Evolutionary conservation across 2,329 filamentous ascomycete species (phyloP).

Genomic region (Stachybotrys echinatus): DNA sequence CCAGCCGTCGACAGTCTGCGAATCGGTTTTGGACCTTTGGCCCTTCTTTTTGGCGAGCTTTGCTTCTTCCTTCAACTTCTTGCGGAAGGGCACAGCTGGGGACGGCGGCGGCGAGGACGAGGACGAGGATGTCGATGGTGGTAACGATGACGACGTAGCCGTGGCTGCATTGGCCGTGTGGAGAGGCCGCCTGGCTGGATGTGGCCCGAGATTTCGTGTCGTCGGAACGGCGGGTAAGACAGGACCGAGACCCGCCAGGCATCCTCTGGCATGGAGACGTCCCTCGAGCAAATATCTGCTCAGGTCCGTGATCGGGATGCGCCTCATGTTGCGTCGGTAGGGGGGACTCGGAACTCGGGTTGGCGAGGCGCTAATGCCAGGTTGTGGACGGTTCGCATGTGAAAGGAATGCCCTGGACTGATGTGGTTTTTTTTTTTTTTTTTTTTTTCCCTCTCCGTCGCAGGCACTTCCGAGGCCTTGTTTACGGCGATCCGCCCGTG

Average conservation of each 20-base stretch:
- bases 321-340: conserved; percentile 32
- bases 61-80: conserved; percentile 65
- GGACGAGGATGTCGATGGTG: too few species aligned
- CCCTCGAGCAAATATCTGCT: conserved; percentile 45
- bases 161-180: conserved; percentile 23
- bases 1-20: conserved; percentile 64
- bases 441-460: too few species aligned
- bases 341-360: neutral
- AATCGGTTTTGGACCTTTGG: conserved; percentile 38
- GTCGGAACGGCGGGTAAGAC: conserved; percentile 6
- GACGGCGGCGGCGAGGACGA: too few species aligned
- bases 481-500: neutral
- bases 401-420: too few species aligned
- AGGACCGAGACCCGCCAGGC: conserved; percentile 21
- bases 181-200: conserved; percentile 19
- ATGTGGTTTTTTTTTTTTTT: too few species aligned
- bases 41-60: conserved; percentile 65
- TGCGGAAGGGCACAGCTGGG: conserved; percentile 52
- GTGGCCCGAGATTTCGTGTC: neutral
- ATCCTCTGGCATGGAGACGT: conserved; percentile 35
- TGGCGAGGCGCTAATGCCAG: neutral
- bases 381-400: neutral
- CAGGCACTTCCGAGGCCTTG: too few species aligned
- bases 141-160: too few species aligned
- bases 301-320: conserved; percentile 36